These are phyloP conservation scores for Amanita pseudoporphyria DNA, from an alignment of 768 basidiomycete genomes.

Conservation along the genomic window DNA sequence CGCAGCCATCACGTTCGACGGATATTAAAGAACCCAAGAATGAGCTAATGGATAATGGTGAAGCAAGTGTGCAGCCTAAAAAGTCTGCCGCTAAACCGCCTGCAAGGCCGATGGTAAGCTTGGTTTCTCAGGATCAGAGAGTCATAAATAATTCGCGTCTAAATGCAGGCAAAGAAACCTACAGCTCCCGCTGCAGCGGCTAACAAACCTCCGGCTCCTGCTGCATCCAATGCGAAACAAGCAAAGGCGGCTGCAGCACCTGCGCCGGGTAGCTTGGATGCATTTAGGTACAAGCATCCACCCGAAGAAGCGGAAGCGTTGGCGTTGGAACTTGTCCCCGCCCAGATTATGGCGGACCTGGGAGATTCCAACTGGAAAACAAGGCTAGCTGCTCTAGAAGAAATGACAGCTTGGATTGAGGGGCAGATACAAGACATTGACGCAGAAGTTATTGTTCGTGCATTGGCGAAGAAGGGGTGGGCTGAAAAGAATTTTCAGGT, in stretches of 20 bases:
- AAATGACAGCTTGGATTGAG: constrained; percentile 78
- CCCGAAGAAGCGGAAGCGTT: constrained; percentile 87
- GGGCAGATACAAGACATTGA: constrained; percentile 57
- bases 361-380: constrained; percentile 93
- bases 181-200: constrained; percentile 24
- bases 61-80: constrained; percentile 25
- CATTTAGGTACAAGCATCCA: constrained; percentile 85
- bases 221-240: constrained; percentile 16
- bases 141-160: constrained; percentile 18
- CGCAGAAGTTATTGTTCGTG: constrained; percentile 81
- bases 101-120: constrained; percentile 34
- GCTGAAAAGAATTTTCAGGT: constrained; percentile 99
- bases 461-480: constrained; percentile 90
- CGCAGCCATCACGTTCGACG: constrained; percentile 12
- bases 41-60: constrained; percentile 35
- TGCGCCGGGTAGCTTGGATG: constrained; percentile 53
- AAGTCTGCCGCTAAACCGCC: constrained; percentile 44
- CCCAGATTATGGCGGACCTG: constrained; percentile 58
- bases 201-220: constrained; percentile 38
- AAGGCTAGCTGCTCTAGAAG: constrained; percentile 78
- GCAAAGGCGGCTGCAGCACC: constrained; percentile 38
- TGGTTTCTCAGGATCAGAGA: neutral
- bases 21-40: constrained; percentile 20
- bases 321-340: constrained; percentile 64
- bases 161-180: constrained; percentile 34